phyloP scores from a whole-genome alignment of 1,284 basidiomycete genomes.

The Apiotrichum mycotoxinovorans region DNA sequence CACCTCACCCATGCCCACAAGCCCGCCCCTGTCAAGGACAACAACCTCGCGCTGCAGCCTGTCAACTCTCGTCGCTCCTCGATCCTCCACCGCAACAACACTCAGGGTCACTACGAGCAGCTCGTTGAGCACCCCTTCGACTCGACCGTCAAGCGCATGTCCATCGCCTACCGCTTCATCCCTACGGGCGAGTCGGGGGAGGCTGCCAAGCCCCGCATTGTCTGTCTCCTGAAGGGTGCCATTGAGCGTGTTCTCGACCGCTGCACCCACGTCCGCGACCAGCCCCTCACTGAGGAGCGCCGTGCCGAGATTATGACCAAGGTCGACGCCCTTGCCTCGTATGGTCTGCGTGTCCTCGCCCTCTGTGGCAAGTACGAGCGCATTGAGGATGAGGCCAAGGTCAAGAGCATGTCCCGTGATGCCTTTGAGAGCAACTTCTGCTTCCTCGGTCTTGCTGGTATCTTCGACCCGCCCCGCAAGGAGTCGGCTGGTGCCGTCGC shows the following conservation, averaged over 20 bases:
- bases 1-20: conserved; percentile 36
- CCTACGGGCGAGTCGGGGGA: conserved; percentile 10
- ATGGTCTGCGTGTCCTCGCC: conserved; percentile 57
- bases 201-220: conserved; percentile 10
- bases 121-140: conserved; percentile 59
- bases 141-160: conserved; percentile 63
- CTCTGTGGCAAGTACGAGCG: conserved; percentile 51
- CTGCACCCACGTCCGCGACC: conserved; percentile 50
- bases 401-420: conserved; percentile 50
- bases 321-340: conserved; percentile 56
- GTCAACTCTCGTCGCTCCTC: conserved; percentile 12
- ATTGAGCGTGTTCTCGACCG: conserved; percentile 61
- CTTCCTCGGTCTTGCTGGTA: conserved; percentile 63
- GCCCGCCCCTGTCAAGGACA: conserved; percentile 10
- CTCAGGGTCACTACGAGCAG: conserved; percentile 45
- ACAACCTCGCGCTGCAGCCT: conserved; percentile 7
- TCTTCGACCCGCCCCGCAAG: conserved; percentile 67
- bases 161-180: conserved; percentile 51
- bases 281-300: conserved; percentile 25
- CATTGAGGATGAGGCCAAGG: conserved; percentile 40
- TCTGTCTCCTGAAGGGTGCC: conserved; percentile 59
- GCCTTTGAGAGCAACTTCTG: conserved; percentile 60
- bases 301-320: conserved; percentile 54
- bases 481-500: conserved; percentile 63
- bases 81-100: conserved; percentile 4